A percentile compares a stretch with the other conserved stretches of the same genome.
These are phyloP conservation scores for Tubosaeta brunneosetosa DNA, from an alignment of 768 basidiomycete genomes.

Conservation along the genomic window DNA sequence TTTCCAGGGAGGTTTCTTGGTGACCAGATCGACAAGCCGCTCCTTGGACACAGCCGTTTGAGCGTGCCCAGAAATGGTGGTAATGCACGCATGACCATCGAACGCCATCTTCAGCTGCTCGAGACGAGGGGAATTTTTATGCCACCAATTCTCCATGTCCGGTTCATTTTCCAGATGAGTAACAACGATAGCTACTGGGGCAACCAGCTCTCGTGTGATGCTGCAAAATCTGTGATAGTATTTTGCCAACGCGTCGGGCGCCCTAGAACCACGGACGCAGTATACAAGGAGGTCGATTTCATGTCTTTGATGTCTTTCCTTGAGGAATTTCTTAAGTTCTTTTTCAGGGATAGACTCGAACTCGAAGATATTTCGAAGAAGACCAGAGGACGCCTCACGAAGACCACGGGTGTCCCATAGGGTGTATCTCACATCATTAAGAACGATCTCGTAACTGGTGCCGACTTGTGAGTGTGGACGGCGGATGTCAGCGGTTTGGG, in stretches of 20 bases:
- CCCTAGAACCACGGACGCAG: slow-evolving; percentile 34
- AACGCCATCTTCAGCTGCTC: slow-evolving; percentile 27
- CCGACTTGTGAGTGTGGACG: slow-evolving; percentile 15
- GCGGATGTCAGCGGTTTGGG: slow-evolving; percentile 7
- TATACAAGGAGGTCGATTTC: slow-evolving; percentile 40
- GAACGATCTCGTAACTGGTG: slow-evolving; percentile 1
- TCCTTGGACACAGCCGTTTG: slow-evolving; percentile 10
- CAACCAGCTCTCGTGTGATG: slow-evolving; percentile 33
- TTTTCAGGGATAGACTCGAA: slow-evolving; percentile 10
- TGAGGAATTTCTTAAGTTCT: slow-evolving; percentile 18
- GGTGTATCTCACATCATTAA: slow-evolving; percentile 1
- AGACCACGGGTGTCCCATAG: slow-evolving; percentile 39
- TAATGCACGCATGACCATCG: slow-evolving; percentile 37
- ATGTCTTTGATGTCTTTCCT: slow-evolving; percentile 12
- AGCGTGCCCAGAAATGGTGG: slow-evolving; percentile 17
- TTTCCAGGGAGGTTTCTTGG: slow-evolving; percentile 7
- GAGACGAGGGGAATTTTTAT: slow-evolving; percentile 25
- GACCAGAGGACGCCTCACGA: slow-evolving; percentile 20
- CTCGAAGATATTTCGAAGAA: slow-evolving; percentile 10
- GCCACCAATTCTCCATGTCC: slow-evolving; percentile 31
- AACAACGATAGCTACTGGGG: slow-evolving; percentile 36
- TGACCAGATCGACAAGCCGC: slow-evolving; percentile 14
- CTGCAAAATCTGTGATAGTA: slow-evolving; percentile 33
- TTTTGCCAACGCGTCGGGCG: slow-evolving; percentile 21
- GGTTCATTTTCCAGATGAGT: slow-evolving; percentile 32